These are phyloP conservation scores for Peterozyma toletana DNA, from an alignment of 805 yeast species.

Conservation along the genomic window DNA sequence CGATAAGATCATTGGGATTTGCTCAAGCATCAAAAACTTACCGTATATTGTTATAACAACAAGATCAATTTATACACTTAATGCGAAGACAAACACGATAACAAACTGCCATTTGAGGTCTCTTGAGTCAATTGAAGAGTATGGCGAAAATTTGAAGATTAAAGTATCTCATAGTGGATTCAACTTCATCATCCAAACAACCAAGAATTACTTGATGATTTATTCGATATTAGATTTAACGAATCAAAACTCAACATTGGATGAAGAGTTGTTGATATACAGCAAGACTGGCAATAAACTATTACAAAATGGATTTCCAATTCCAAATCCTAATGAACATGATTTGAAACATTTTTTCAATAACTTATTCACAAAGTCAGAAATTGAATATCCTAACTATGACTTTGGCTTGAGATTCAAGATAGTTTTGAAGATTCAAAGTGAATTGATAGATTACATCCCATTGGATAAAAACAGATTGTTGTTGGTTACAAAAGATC, in stretches of 20 bases:
- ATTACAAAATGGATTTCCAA: conserved; percentile 26
- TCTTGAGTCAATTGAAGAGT: conserved; percentile 31
- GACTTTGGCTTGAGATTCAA: conserved; percentile 25
- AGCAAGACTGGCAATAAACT: conserved; percentile 14
- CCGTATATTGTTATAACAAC: conserved; percentile 7
- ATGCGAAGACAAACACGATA: conserved; percentile 32
- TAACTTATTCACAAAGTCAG: conserved; percentile 16
- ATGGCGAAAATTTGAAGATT: conserved; percentile 38
- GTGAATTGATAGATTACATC: conserved; percentile 21
- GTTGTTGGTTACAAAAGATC: conserved; percentile 20
- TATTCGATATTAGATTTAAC: conserved; percentile 27
- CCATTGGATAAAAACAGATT: conserved; percentile 17
- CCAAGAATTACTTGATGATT: conserved; percentile 29
- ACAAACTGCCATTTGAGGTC: conserved; percentile 40
- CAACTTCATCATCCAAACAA: conserved; percentile 33
- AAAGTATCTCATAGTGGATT: conserved; percentile 33
- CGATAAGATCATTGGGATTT: conserved; percentile 21
- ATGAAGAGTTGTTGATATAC: conserved; percentile 23
- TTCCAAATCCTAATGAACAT: conserved; percentile 7
- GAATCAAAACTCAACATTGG: conserved; percentile 9
- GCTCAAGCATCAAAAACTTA: conserved; percentile 6
- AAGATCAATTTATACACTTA: conserved; percentile 4
- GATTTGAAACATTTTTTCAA: conserved; percentile 17
- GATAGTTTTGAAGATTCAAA: conserved; percentile 25
- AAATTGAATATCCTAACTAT: conserved; percentile 19